phyloP scores from a whole-genome alignment of 2,329 filamentous ascomycete species.

The Cladosporium sp. region DNA sequence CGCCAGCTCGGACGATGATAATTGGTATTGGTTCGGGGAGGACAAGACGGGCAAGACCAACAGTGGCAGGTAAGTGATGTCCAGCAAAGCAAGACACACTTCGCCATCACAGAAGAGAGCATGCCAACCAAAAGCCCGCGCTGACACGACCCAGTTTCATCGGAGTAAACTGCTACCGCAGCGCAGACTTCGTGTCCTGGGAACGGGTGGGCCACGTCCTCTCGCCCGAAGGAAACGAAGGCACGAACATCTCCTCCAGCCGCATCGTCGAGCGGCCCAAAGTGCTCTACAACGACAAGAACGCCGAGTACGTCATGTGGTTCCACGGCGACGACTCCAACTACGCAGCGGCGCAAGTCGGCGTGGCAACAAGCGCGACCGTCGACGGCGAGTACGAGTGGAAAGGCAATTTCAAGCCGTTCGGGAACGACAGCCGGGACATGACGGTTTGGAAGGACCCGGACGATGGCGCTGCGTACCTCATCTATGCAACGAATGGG shows the following conservation, averaged over 20 bases:
- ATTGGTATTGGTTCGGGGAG: conserved; percentile 67
- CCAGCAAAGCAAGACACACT: too few relatives aligned
- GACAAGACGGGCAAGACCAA: conserved; percentile 60
- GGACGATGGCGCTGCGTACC: conserved; percentile 56
- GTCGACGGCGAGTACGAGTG: conserved; percentile 61
- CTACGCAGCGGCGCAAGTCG: conserved; percentile 62
- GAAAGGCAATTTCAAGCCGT: conserved; percentile 42
- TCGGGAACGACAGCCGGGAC: conserved; percentile 52
- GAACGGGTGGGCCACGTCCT: conserved; percentile 57
- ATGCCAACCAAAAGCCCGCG: neutral
- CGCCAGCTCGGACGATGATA: conserved; percentile 41
- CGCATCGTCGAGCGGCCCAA: conserved; percentile 65
- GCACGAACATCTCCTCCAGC: conserved; percentile 31
- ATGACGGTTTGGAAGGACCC: conserved; percentile 57
- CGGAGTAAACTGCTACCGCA: conserved; percentile 65
- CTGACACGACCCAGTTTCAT: conserved; percentile 42
- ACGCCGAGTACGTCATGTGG: conserved; percentile 63
- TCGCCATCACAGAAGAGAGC: neutral
- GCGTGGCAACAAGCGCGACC: conserved; percentile 55
- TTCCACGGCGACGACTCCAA: conserved; percentile 61
- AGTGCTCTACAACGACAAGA: conserved; percentile 63
- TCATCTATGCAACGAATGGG: conserved; percentile 48
- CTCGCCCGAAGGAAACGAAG: conserved; percentile 34
- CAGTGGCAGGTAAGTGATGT: conserved; percentile 12
- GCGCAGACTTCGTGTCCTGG: conserved; percentile 61